Conservation (phyloP, 1,139 yeast species). For the Hyphopichia buzzinii region DNA sequence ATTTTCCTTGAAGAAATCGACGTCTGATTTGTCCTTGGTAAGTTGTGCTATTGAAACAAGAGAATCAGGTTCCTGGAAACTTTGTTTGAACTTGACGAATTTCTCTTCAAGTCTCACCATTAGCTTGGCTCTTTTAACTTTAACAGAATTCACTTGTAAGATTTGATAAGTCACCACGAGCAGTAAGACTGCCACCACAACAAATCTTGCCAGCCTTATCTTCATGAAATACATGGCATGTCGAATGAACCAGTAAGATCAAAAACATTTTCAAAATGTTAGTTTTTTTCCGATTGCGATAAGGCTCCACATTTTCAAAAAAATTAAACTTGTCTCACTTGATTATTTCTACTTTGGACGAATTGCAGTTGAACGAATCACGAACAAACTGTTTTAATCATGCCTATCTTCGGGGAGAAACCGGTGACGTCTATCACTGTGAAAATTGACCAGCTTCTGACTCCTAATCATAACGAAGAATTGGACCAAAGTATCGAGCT, state of each 20-base stretch:
- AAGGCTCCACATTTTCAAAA: too few relatives aligned
- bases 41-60: slow-evolving; percentile 3
- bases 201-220: not conserved
- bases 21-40: slow-evolving; percentile 5
- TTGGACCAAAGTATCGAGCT: slow-evolving; percentile 37
- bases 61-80: slow-evolving; percentile 5
- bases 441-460: slow-evolving; percentile 42
- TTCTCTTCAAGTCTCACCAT: not conserved
- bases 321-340: too few relatives aligned
- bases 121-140: slow-evolving; percentile 3
- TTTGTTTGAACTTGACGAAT: not conserved
- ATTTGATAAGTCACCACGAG: slow-evolving; percentile 7
- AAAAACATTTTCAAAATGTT: too few relatives aligned
- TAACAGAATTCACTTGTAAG: slow-evolving; percentile 7
- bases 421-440: slow-evolving; percentile 44
- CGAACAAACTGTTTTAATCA: slow-evolving; percentile 8
- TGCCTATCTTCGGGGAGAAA: slow-evolving; percentile 46
- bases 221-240: not conserved
- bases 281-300: too few relatives aligned
- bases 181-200: slow-evolving; percentile 3
- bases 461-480: slow-evolving; percentile 31
- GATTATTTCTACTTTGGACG: too few relatives aligned
- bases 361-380: too few relatives aligned
- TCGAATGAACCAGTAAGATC: too few relatives aligned
- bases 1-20: not conserved